Percentiles rank a stretch among this genome's conserved stretches.
Evolutionary conservation across 1,139 yeast genomes (phyloP).

Genomic region (Pichia sp.): DNA sequence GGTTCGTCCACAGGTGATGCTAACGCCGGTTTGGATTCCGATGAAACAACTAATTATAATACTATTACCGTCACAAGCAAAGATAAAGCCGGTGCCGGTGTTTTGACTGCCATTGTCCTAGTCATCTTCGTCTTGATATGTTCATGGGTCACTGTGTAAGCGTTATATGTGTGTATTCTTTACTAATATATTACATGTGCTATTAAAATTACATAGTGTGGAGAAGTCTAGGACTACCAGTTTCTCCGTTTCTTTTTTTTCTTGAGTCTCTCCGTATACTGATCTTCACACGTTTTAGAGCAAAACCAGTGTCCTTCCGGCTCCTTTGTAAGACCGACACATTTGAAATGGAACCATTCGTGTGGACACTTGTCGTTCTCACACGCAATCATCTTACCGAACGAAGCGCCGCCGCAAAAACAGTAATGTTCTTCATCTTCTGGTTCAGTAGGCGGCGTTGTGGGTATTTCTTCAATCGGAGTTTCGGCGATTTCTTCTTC

Average conservation of each 20-base stretch:
- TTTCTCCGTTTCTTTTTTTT: slow-evolving; percentile 9
- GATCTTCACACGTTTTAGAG: slow-evolving; percentile 41
- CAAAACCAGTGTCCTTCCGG: slow-evolving; percentile 74
- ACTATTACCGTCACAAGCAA: slow-evolving; percentile 50
- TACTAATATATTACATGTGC: slow-evolving; percentile 15
- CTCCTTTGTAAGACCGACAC: slow-evolving; percentile 67
- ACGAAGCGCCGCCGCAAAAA: slow-evolving; percentile 65
- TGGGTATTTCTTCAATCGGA: not conserved
- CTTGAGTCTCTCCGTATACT: slow-evolving; percentile 10
- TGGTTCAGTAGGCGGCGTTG: not conserved
- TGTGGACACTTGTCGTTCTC: slow-evolving; percentile 63
- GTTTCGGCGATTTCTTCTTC: no score
- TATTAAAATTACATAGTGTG: slow-evolving; percentile 1
- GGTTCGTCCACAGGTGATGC: slow-evolving; percentile 44
- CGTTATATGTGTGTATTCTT: no score
- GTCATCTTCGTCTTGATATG: slow-evolving; percentile 61
- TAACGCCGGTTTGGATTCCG: slow-evolving; percentile 44
- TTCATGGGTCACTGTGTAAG: slow-evolving; percentile 67
- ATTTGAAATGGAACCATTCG: slow-evolving; percentile 79
- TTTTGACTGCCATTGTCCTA: slow-evolving; percentile 75
- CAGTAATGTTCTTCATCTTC: slow-evolving; percentile 42
- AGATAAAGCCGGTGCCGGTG: slow-evolving; percentile 88
- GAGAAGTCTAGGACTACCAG: slow-evolving; percentile 4
- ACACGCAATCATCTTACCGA: slow-evolving; percentile 80
- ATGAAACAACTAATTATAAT: slow-evolving; percentile 25